phyloP scores from a whole-genome alignment of 2,329 filamentous ascomycete genomes.

The Arthroderma sp. region DNA sequence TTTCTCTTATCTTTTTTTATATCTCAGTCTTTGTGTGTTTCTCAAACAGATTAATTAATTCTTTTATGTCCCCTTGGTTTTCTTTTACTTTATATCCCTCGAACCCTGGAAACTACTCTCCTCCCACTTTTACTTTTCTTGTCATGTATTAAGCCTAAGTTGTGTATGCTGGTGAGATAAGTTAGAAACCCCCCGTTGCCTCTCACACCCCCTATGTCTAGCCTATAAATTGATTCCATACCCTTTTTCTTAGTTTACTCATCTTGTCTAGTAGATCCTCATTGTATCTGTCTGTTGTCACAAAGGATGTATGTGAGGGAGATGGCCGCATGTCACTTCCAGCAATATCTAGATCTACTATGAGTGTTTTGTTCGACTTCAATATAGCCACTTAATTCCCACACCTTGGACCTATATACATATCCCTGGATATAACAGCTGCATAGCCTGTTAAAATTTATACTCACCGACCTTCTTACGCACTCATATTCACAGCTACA shows the following conservation, averaged over 20 bases:
- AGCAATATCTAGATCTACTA: too few relatives aligned
- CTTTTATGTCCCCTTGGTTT: neutral
- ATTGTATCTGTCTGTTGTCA: too few relatives aligned
- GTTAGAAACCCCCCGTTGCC: neutral
- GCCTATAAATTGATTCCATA: neutral
- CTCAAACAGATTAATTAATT: constrained; percentile 2
- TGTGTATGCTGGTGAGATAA: neutral
- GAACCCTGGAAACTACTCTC: constrained; percentile 5
- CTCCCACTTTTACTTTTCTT: constrained; percentile 19
- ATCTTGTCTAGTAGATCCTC: neutral
- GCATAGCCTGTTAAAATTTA: too few relatives aligned
- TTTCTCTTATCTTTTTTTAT: constrained; percentile 11
- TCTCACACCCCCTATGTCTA: neutral
- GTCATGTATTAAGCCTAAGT: constrained; percentile 6
- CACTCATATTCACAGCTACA: neutral
- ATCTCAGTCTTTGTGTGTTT: constrained; percentile 12
- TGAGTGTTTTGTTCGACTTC: too few relatives aligned
- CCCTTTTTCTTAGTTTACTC: neutral
- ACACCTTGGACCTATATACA: too few relatives aligned
- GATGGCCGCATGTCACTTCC: too few relatives aligned
- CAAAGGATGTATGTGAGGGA: too few relatives aligned
- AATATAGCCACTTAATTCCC: too few relatives aligned
- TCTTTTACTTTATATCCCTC: constrained; percentile 13
- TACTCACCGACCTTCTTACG: too few relatives aligned
- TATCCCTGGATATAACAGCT: too few relatives aligned